These are phyloP conservation scores for Piromyces finnis DNA, from an alignment of 192 early-diverging fungal genomes.

Conservation along the genomic window DNA sequence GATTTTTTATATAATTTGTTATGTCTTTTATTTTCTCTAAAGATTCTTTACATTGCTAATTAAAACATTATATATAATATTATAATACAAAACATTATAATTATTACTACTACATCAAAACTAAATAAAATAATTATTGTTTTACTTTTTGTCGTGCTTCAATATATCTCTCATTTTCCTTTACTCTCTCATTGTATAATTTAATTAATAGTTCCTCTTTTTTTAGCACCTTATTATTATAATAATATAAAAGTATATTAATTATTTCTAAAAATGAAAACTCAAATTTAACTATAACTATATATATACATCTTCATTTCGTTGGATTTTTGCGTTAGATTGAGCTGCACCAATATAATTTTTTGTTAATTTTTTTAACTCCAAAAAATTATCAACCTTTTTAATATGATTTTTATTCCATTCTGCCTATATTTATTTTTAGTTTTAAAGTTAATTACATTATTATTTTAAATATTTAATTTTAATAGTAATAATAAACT, in stretches of 20 bases:
- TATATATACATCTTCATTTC: background rate
- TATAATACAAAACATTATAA: too few relatives aligned
- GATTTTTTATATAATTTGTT: background rate
- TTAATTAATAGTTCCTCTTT: background rate
- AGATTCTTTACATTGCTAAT: background rate
- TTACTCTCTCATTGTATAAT: background rate
- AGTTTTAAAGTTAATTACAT: too few relatives aligned
- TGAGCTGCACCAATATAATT: background rate
- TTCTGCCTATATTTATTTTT: too few relatives aligned
- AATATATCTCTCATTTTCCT: background rate
- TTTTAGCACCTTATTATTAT: background rate
- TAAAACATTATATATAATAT: too few relatives aligned
- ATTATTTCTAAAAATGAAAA: background rate
- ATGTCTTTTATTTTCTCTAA: background rate
- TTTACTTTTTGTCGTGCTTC: background rate
- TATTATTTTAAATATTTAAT: too few relatives aligned
- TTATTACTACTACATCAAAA: too few relatives aligned
- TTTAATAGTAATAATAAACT: too few relatives aligned
- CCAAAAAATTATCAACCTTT: background rate
- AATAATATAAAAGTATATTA: background rate
- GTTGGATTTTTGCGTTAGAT: background rate
- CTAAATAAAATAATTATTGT: too few relatives aligned
- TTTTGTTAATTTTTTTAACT: background rate
- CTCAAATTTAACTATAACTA: too few relatives aligned
- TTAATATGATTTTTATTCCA: background rate